Conservation (phyloP, 164 flowering plant species). For the Umbellularia californica region DNA sequence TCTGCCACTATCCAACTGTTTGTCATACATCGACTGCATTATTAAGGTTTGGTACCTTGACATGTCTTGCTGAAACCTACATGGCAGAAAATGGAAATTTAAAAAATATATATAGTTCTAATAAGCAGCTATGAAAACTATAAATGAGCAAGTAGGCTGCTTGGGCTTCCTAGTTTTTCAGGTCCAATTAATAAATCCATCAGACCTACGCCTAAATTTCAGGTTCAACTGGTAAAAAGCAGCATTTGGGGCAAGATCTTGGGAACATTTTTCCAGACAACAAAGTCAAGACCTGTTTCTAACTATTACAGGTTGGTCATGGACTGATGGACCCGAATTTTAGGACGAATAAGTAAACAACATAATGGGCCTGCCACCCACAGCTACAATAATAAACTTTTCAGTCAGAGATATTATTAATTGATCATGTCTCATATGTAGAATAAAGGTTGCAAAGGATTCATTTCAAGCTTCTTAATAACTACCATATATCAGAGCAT, state of each 20-base stretch:
- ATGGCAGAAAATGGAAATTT: not conserved
- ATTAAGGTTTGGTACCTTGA: conserved; percentile 82
- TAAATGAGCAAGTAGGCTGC: not conserved
- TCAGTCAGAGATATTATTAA: no score
- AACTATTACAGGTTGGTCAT: not conserved
- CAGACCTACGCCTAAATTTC: not conserved
- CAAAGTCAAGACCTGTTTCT: not conserved
- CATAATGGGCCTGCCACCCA: no score
- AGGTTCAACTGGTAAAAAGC: not conserved
- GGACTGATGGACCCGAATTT: not conserved
- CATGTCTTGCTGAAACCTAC: conserved; percentile 84
- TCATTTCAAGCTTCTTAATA: no score
- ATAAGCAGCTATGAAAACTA: not conserved
- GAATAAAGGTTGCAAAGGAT: no score
- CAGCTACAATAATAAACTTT: no score
- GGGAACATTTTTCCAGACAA: not conserved
- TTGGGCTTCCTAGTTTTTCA: not conserved
- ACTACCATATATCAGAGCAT: not conserved
- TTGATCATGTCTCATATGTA: no score
- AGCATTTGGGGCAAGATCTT: no score
- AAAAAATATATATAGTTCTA: not conserved
- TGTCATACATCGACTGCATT: conserved; percentile 94
- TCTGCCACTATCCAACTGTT: conserved; percentile 94
- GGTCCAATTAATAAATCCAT: not conserved
- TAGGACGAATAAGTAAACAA: not conserved